phyloP scores from a whole-genome alignment of 139 green algal genomes.

The Auxenochlorella protothecoides region DNA sequence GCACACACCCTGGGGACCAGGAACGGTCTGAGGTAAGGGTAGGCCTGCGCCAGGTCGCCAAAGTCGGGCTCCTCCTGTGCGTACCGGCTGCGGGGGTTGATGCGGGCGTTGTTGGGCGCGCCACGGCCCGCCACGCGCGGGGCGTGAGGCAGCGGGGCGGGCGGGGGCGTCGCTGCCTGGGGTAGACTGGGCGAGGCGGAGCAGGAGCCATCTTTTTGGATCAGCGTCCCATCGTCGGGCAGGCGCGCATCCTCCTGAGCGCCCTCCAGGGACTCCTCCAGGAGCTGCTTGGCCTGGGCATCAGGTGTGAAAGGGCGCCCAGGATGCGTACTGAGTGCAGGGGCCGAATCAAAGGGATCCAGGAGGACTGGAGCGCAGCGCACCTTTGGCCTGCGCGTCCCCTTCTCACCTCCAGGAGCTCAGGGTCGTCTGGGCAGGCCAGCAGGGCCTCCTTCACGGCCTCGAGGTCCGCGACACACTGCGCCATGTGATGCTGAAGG shows the following conservation, averaged over 20 bases:
- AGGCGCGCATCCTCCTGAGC: too few species aligned
- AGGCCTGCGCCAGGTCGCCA: conserved; percentile 34
- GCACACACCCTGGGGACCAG: conserved; percentile 6
- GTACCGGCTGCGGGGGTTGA: conserved; percentile 61
- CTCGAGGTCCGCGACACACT: not conserved
- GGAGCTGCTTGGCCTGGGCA: conserved; percentile 10
- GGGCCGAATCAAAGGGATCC: too few species aligned
- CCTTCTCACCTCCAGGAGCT: conserved; percentile 9
- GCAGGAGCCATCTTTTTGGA: too few species aligned
- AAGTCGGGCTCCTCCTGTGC: conserved; percentile 66
- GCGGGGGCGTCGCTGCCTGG: not conserved
- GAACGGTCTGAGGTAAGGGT: conserved; percentile 41
- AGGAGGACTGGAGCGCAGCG: too few species aligned
- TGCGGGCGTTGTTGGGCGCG: conserved; percentile 22
- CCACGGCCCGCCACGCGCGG: not conserved
- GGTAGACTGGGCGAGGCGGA: too few species aligned
- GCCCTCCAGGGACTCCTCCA: conserved; percentile 12
- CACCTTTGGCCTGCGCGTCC: not conserved
- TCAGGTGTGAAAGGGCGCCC: too few species aligned
- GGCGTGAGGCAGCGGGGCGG: not conserved
- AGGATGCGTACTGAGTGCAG: too few species aligned
- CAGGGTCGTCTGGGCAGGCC: conserved; percentile 2
- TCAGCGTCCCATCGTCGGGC: too few species aligned
- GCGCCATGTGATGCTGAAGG: not conserved
- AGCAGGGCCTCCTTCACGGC: conserved; percentile 5